Percentiles rank a stretch among this genome's conserved stretches.
phyloP scores from a whole-genome alignment of 1,139 yeast species.

The Suhomyces choctaworum region DNA sequence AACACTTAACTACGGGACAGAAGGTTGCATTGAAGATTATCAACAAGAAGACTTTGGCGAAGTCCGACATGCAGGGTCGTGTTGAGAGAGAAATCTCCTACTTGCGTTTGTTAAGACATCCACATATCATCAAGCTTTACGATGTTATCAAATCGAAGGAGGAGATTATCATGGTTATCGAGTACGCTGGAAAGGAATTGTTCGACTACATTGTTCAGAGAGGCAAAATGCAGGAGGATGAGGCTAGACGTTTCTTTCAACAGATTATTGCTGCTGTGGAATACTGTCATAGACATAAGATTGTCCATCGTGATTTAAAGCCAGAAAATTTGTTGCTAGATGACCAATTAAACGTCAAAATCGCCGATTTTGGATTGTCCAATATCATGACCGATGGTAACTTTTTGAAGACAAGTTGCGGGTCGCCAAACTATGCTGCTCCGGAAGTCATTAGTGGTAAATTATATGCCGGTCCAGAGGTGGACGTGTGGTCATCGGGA shows the following conservation, averaged over 20 bases:
- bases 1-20: slow-evolving; percentile 90
- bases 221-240: slow-evolving; percentile 93
- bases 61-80: slow-evolving; percentile 96
- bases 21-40: slow-evolving; percentile 93
- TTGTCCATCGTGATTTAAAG: slow-evolving; percentile 94
- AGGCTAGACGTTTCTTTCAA: slow-evolving; percentile 93
- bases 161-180: slow-evolving; percentile 97
- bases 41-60: slow-evolving; percentile 89
- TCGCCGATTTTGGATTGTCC: slow-evolving; percentile 94
- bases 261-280: slow-evolving; percentile 98
- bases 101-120: slow-evolving; percentile 85
- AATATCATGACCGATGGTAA: slow-evolving; percentile 99
- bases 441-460: slow-evolving; percentile 98
- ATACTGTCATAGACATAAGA: slow-evolving; percentile 96
- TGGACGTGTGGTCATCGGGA: slow-evolving; percentile 98
- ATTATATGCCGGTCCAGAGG: slow-evolving; percentile 97
- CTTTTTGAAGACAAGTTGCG: slow-evolving; percentile 92
- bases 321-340: slow-evolving; percentile 92
- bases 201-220: slow-evolving; percentile 95
- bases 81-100: slow-evolving; percentile 94
- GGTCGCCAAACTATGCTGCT: slow-evolving; percentile 97
- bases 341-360: slow-evolving; percentile 88
- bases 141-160: slow-evolving; percentile 96
- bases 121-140: slow-evolving; percentile 92
- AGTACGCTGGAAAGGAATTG: slow-evolving; percentile 92